Evolutionary conservation across 768 basidiomycete species (phyloP).

Genomic region (Crucibulum laeve): DNA sequence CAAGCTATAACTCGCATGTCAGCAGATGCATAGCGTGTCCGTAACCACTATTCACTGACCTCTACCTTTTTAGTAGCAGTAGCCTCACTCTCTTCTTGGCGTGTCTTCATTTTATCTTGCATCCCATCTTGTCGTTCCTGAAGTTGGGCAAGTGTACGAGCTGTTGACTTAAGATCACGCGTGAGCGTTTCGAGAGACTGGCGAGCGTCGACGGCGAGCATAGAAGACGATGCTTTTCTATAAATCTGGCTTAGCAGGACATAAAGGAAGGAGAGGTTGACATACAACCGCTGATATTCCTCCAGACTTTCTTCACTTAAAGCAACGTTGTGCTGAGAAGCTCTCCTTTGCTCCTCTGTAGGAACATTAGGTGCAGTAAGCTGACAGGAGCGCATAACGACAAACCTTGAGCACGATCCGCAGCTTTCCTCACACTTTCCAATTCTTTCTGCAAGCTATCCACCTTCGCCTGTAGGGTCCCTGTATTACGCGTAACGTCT

Average conservation of each 20-base stretch:
- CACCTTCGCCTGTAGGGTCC: constrained; percentile 43
- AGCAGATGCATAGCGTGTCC: background rate
- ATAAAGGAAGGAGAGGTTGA: constrained; percentile 5
- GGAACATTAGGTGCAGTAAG: background rate
- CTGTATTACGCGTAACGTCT: constrained; percentile 55
- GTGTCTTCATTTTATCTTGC: constrained; percentile 49
- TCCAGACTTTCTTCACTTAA: constrained; percentile 81
- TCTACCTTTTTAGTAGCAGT: constrained; percentile 53
- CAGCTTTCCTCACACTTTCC: constrained; percentile 57
- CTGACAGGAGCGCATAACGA: background rate
- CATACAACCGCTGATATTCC: constrained; percentile 82
- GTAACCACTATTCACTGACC: constrained; percentile 29
- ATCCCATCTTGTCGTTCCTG: constrained; percentile 68
- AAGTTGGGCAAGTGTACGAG: constrained; percentile 59
- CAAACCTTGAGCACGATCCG: constrained; percentile 77
- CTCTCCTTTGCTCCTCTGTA: constrained; percentile 69
- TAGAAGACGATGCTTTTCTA: constrained; percentile 77
- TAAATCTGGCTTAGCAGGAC: background rate
- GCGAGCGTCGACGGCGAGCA: constrained; percentile 82
- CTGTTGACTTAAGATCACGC: constrained; percentile 77
- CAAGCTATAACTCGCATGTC: constrained; percentile 38
- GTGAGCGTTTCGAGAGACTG: constrained; percentile 77
- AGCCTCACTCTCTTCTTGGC: constrained; percentile 46
- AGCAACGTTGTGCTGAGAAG: constrained; percentile 70
- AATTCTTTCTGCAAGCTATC: constrained; percentile 61